Conservation (phyloP, 441 rosid species). For the Gossypium trilobum region DNA sequence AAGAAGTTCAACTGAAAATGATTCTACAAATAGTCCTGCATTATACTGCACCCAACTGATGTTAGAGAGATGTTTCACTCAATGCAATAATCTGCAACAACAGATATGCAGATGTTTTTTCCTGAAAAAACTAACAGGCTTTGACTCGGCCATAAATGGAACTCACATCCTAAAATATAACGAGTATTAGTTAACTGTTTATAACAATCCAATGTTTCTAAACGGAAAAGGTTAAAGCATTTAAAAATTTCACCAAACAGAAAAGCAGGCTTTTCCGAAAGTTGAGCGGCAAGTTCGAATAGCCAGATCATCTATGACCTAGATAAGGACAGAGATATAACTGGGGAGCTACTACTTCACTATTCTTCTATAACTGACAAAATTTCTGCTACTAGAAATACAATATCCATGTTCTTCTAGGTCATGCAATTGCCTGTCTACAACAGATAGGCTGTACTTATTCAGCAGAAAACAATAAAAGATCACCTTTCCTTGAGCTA, state of each 20-base stretch:
- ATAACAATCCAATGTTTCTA: background rate
- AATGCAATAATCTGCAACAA: conserved; percentile 8
- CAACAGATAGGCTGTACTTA: background rate
- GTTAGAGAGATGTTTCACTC: background rate
- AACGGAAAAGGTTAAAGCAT: background rate
- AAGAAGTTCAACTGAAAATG: conserved; percentile 61
- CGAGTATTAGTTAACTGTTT: background rate
- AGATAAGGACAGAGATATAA: background rate
- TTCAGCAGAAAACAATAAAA: background rate
- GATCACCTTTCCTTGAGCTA: conserved; percentile 51
- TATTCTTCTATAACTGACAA: background rate
- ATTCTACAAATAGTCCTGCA: conserved; percentile 49
- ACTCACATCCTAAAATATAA: background rate
- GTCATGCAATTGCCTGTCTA: background rate
- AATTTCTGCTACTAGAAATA: background rate
- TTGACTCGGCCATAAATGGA: background rate
- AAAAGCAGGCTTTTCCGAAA: background rate
- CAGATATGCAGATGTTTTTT: conserved; percentile 12
- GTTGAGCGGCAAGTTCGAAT: background rate
- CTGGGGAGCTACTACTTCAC: background rate
- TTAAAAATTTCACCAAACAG: background rate
- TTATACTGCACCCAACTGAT: conserved; percentile 38
- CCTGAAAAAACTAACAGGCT: background rate
- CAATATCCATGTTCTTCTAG: background rate
- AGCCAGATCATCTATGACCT: background rate